phyloP scores from a whole-genome alignment of 2,329 filamentous ascomycete species.

The Raffaelea albimanens region DNA sequence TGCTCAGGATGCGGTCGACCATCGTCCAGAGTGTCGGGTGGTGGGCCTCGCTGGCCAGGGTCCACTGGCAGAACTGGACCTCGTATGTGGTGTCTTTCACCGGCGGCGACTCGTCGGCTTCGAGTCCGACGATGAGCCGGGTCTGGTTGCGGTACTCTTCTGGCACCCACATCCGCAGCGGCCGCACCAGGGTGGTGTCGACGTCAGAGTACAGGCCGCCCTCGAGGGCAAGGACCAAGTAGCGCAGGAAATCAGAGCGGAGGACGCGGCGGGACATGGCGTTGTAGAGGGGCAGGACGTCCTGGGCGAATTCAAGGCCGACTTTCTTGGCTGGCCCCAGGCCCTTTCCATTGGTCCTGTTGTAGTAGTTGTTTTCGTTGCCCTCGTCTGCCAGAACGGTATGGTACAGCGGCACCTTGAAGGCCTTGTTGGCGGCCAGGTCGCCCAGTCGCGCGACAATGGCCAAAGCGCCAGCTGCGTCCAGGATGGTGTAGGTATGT shows the following conservation, averaged over 20 bases:
- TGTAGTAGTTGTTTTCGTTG: no score
- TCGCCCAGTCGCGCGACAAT: constrained; percentile 11
- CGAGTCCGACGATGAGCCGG: constrained; percentile 22
- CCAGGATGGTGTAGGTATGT: constrained; percentile 14
- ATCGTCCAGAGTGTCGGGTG: constrained; percentile 22
- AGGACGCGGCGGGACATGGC: constrained; percentile 12
- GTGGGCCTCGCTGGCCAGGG: constrained; percentile 21
- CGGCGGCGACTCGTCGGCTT: constrained; percentile 19
- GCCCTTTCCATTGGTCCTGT: no score
- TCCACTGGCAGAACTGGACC: constrained; percentile 26
- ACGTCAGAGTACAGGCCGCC: constrained; percentile 47
- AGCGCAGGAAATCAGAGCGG: constrained; percentile 19
- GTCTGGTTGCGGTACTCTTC: constrained; percentile 10
- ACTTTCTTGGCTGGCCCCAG: no score
- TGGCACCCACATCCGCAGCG: constrained; percentile 28
- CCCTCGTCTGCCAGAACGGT: no score
- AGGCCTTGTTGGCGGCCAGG: constrained; percentile 5
- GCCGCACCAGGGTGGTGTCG: constrained; percentile 40
- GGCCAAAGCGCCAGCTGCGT: constrained; percentile 9
- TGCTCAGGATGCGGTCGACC: constrained; percentile 16
- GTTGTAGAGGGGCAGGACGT: constrained; percentile 10
- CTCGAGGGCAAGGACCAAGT: constrained; percentile 19
- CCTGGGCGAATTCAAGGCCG: neutral
- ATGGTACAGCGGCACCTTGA: no score
- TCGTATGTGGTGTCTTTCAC: constrained; percentile 18